Percentiles rank a stretch among this genome's conserved stretches.
These are phyloP conservation scores for Salmacisia buchloeana DNA, from an alignment of 1,284 basidiomycete genomes.

Conservation along the genomic window DNA sequence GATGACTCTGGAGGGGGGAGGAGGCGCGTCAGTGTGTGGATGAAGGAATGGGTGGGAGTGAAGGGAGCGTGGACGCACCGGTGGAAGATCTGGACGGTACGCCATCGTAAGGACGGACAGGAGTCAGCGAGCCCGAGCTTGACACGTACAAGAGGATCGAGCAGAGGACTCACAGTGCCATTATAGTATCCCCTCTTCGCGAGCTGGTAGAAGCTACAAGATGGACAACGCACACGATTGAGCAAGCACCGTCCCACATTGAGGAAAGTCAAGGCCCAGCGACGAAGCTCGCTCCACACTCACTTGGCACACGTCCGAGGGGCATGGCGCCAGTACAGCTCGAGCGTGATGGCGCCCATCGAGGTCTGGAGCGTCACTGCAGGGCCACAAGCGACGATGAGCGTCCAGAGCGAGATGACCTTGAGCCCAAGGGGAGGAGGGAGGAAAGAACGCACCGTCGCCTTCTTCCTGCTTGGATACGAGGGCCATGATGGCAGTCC, in stretches of 20 bases:
- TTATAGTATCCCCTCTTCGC: constrained; percentile 46
- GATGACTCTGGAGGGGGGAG: constrained; percentile 11
- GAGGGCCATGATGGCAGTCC: constrained; percentile 8
- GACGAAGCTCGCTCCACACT: background rate
- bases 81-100: constrained; percentile 14
- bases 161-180: constrained; percentile 23
- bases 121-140: background rate
- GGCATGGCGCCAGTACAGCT: constrained; percentile 45
- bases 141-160: no score
- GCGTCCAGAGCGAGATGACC: background rate
- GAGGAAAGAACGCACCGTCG: background rate
- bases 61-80: background rate
- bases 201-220: constrained; percentile 32
- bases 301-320: constrained; percentile 39
- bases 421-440: background rate
- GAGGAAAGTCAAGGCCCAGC: background rate
- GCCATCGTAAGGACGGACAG: no score
- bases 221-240: background rate
- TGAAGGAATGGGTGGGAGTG: background rate
- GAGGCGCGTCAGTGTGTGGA: background rate
- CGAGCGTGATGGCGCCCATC: constrained; percentile 37
- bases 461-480: constrained; percentile 4
- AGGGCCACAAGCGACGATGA: background rate
- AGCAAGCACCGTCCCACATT: background rate
- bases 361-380: constrained; percentile 40